Percentiles rank a stretch among this genome's conserved stretches.
phyloP scores from a whole-genome alignment of 306 rosid species.

The Herpetospermum pedunculosum region DNA sequence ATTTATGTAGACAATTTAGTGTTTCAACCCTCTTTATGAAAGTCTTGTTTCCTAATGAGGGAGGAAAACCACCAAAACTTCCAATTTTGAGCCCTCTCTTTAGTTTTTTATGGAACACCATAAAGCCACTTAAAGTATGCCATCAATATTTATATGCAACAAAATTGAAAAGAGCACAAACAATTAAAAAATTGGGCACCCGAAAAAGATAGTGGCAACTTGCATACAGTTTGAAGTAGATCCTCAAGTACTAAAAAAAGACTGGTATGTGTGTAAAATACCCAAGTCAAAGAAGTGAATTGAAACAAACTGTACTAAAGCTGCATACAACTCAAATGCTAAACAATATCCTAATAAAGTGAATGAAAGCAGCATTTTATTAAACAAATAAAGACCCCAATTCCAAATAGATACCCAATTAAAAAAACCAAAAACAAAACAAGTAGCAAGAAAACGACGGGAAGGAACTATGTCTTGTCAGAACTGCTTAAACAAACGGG shows the following conservation, averaged over 20 bases:
- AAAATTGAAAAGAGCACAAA: background rate
- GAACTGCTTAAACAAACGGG: background rate
- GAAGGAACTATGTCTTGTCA: background rate
- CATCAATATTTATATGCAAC: background rate
- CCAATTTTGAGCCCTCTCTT: constrained; percentile 3
- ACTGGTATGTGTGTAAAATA: background rate
- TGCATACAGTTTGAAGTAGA: background rate
- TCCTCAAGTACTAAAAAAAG: background rate
- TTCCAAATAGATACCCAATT: background rate
- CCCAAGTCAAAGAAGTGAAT: background rate
- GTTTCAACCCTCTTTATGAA: background rate
- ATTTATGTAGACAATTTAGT: background rate
- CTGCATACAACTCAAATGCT: background rate
- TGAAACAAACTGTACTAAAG: background rate
- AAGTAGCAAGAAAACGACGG: background rate
- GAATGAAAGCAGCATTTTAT: background rate
- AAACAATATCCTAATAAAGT: background rate
- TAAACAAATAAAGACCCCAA: background rate
- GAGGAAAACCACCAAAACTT: background rate
- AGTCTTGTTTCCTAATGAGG: background rate
- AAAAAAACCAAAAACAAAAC: background rate
- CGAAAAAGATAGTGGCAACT: background rate
- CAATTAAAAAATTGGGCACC: background rate
- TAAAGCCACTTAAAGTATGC: background rate
- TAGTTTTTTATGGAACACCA: background rate